A percentile compares a stretch with the other conserved stretches of the same genome.
Evolutionary conservation across 257 asterid genomes (phyloP).

Genomic region (Ligustrum vulgare): DNA sequence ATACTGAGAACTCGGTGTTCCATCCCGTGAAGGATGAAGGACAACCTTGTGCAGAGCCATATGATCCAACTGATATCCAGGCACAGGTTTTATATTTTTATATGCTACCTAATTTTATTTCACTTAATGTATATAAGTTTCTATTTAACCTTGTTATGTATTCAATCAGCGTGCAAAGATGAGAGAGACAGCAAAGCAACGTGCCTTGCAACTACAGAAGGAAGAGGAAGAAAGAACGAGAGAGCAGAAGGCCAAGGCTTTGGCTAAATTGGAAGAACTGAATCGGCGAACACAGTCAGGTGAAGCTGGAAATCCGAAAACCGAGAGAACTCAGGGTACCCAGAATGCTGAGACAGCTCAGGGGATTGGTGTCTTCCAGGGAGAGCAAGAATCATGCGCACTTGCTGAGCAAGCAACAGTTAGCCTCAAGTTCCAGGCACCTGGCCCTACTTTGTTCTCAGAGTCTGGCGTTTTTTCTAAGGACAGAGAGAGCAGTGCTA

Average conservation of each 20-base stretch:
- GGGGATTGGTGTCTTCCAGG: conserved; percentile 23
- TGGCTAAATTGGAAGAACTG: conserved; percentile 92
- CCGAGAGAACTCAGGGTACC: conserved; percentile 36
- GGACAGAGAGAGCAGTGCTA: conserved; percentile 28
- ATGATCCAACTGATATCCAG: conserved; percentile 68
- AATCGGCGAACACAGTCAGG: conserved; percentile 69
- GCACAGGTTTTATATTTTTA: conserved; percentile 51
- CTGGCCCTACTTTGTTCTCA: conserved; percentile 29
- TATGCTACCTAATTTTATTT: neutral
- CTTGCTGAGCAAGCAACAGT: conserved; percentile 35
- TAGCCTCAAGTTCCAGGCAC: conserved; percentile 37
- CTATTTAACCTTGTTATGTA: conserved; percentile 24
- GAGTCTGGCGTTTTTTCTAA: conserved; percentile 31
- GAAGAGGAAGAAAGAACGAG: conserved; percentile 90
- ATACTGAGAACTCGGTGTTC: conserved; percentile 35
- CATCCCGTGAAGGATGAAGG: conserved; percentile 42
- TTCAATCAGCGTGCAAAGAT: conserved; percentile 65
- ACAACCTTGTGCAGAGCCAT: conserved; percentile 46
- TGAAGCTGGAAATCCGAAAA: conserved; percentile 43
- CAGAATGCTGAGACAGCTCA: conserved; percentile 40
- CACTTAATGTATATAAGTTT: conserved; percentile 12
- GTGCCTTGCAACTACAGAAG: conserved; percentile 78
- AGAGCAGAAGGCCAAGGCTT: conserved; percentile 95
- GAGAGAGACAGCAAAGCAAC: conserved; percentile 81
- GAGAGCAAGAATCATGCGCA: conserved; percentile 33